Conservation (phyloP, 2,329 filamentous ascomycete genomes). For the Talaromyces albobiverticillius region DNA sequence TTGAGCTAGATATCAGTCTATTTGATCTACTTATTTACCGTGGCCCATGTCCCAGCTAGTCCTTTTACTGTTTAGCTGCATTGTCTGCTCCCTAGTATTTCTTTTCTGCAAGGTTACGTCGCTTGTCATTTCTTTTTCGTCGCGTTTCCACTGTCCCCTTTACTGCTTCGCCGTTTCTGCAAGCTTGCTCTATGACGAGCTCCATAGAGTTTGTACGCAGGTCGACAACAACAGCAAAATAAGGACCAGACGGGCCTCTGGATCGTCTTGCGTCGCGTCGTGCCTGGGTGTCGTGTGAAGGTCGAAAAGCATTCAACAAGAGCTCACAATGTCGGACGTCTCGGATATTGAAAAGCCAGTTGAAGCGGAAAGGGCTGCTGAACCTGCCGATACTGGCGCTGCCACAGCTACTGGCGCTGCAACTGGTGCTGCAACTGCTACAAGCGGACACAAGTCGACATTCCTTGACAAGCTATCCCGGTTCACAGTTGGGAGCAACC, state of each 20-base stretch:
- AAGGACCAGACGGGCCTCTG: constrained; percentile 1
- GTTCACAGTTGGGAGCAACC: constrained; percentile 13
- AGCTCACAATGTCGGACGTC: constrained; percentile 10
- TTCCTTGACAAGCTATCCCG: constrained; percentile 16
- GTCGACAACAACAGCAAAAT: background rate
- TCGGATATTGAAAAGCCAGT: constrained; percentile 10
- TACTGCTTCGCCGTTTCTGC: constrained; percentile 3
- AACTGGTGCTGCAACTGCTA: background rate
- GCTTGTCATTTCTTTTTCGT: background rate
- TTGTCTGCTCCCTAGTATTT: constrained; percentile 8
- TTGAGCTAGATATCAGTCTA: constrained; percentile 10
- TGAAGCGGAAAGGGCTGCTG: constrained; percentile 4
- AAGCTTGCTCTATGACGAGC: constrained; percentile 12
- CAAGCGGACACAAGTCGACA: constrained; percentile 1
- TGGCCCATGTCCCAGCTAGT: constrained; percentile 6
- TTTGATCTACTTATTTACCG: background rate
- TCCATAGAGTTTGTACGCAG: constrained; percentile 2
- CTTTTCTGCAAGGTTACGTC: constrained; percentile 10
- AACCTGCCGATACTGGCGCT: background rate
- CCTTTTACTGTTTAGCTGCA: constrained; percentile 5
- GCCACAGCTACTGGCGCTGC: background rate
- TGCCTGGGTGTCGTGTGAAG: background rate
- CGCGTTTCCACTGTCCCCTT: background rate
- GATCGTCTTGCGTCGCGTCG: background rate
- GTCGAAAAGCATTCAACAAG: background rate